Evolutionary conservation across 192 early-diverging fungal genomes (phyloP).

Genomic region (Rhizophagus prolifer): DNA sequence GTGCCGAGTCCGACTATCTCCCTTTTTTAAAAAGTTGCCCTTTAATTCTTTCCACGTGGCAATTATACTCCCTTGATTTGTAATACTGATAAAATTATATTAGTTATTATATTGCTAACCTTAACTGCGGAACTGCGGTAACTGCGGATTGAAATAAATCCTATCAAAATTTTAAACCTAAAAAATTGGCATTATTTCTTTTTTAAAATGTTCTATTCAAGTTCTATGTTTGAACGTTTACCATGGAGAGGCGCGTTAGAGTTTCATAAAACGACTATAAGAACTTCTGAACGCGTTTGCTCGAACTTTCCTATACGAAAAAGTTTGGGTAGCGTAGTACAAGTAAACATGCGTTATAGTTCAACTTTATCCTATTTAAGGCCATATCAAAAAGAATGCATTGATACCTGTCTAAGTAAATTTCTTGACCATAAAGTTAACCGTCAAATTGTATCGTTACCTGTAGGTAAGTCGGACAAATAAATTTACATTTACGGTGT

Average conservation of each 20-base stretch:
- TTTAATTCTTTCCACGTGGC: no score
- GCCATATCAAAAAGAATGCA: slow-evolving; percentile 87
- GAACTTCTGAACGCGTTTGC: neutral
- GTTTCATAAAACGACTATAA: neutral
- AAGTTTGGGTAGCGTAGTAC: neutral
- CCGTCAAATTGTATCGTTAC: slow-evolving; percentile 79
- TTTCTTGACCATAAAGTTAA: slow-evolving; percentile 55
- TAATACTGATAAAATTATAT: no score
- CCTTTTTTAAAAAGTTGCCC: no score
- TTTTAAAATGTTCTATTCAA: neutral
- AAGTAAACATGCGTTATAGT: neutral
- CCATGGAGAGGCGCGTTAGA: neutral
- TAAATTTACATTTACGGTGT: neutral
- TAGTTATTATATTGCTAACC: no score
- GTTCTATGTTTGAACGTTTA: neutral
- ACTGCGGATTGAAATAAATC: no score
- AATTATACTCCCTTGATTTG: no score
- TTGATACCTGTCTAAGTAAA: slow-evolving; percentile 58
- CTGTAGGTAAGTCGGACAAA: slow-evolving; percentile 45
- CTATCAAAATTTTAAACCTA: no score
- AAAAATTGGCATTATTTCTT: neutral
- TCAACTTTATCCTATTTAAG: slow-evolving; percentile 44
- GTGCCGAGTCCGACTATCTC: no score
- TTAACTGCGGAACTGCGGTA: no score
- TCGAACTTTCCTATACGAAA: neutral